Conservation (phyloP, 257 asterid genomes). For the Salvia splendens region DNA sequence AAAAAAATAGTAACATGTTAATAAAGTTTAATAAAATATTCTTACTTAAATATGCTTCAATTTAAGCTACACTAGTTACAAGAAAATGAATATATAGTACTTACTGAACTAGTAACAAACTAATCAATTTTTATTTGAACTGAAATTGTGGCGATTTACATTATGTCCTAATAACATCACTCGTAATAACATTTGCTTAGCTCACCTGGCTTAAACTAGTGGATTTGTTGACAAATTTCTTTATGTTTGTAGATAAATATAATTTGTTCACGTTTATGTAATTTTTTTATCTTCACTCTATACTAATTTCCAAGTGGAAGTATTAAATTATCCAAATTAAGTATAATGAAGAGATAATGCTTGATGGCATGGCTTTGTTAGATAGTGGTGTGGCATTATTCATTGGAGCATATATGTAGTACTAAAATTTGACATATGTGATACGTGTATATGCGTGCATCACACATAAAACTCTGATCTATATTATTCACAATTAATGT, state of each 20-base stretch:
- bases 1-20: too few relatives aligned
- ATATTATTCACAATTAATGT: too few relatives aligned
- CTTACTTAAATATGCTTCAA: too few relatives aligned
- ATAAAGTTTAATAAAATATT: too few relatives aligned
- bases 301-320: neutral
- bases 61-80: too few relatives aligned
- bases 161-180: too few relatives aligned
- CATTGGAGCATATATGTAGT: neutral
- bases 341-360: neutral
- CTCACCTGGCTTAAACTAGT: conserved; percentile 2
- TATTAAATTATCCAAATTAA: neutral
- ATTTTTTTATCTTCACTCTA: neutral
- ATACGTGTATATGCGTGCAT: neutral
- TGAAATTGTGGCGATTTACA: too few relatives aligned
- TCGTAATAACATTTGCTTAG: too few relatives aligned
- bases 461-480: neutral
- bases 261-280: neutral
- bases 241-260: conserved; percentile 1
- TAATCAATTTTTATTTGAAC: too few relatives aligned
- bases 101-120: neutral
- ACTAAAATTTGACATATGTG: neutral
- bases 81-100: too few relatives aligned
- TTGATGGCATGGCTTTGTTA: neutral
- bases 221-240: conserved; percentile 7
- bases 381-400: neutral